Percentiles rank a stretch among this genome's conserved stretches.
phyloP scores from a whole-genome alignment of 441 rosid genomes.

The Gossypium gossypioides region DNA sequence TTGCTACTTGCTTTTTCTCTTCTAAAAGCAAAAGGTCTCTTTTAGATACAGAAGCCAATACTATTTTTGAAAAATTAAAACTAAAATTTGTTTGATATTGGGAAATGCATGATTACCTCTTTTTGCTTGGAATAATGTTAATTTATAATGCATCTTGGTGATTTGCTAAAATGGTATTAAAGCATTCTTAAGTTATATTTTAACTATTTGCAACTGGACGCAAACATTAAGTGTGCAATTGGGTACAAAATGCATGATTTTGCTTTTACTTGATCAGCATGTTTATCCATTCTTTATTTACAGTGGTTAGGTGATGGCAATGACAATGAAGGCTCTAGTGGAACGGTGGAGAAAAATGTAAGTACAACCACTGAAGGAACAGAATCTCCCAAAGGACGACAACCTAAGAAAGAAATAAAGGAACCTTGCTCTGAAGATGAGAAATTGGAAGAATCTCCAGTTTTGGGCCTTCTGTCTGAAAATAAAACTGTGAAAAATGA shows the following conservation, averaged over 20 bases:
- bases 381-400: slow-evolving; percentile 31
- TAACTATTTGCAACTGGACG: background rate
- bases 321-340: slow-evolving; percentile 32
- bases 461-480: slow-evolving; percentile 57
- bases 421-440: slow-evolving; percentile 39
- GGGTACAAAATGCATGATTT: background rate
- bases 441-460: slow-evolving; percentile 71
- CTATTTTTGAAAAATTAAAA: background rate
- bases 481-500: slow-evolving; percentile 25
- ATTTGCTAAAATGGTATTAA: background rate
- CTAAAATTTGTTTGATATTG: background rate
- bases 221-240: background rate
- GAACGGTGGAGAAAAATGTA: slow-evolving; percentile 26
- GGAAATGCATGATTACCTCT: background rate
- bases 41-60: background rate
- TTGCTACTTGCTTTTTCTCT: background rate
- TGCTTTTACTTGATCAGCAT: slow-evolving; percentile 1
- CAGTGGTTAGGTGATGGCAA: slow-evolving; percentile 48
- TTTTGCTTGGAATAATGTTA: background rate
- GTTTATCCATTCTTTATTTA: slow-evolving; percentile 16
- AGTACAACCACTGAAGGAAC: slow-evolving; percentile 25
- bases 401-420: slow-evolving; percentile 31
- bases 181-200: background rate
- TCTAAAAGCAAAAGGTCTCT: background rate
- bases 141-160: background rate